Base-by-base conservation (phyloP, 257 asterid species). In the Penstemon eatonii region DNA sequence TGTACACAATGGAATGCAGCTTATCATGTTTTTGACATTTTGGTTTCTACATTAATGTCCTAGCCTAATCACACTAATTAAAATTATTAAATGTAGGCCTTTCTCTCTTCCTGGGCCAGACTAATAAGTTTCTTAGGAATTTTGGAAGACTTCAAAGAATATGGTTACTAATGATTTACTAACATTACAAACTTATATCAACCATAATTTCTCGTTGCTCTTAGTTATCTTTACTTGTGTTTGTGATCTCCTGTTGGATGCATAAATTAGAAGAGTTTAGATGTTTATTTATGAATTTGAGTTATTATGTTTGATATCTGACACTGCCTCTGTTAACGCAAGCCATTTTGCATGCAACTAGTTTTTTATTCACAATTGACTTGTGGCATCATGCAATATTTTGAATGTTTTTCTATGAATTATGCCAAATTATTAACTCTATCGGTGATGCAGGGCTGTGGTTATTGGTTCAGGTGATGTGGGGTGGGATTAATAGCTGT, bases 1-100 rank as follows among this genome's bases (percentile, higher is more conserved):
- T 71, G 71, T 46, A 47, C 52, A n/a, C 65, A 40, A 4, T 56
- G 5, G 4, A 60, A 64, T 10, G 6, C 63, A 8, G 52, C 67
- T 52, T 66, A 25, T 41, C 5, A 65, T 52, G 44, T 7, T 38
- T 54, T 71, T 61, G 40, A 49, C 19, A 11, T 50, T 39, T 50
- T 49, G 13, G 39, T 50, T 25, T 40, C 44, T 12, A 36, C 53
- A 40, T 38, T 71, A n/a, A 49, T 52, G 64, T 53, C 50, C 36
- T 8, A 47, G 41, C 33, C 33, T 25, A 43, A 44, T 6, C 9
- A n/a, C 71, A 10, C 58, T 25, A 25, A 25, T 7, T 43, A 56
- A 25, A 56, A 7, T 13, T 13, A 44, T 47, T 3, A 43, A 11
- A 11, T 62, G n/a, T 53, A 19, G 41, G 56, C 56, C 25, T 40